phyloP scores from a whole-genome alignment of 1,284 basidiomycete species.

The Pyrrhoderma lamaoense region DNA sequence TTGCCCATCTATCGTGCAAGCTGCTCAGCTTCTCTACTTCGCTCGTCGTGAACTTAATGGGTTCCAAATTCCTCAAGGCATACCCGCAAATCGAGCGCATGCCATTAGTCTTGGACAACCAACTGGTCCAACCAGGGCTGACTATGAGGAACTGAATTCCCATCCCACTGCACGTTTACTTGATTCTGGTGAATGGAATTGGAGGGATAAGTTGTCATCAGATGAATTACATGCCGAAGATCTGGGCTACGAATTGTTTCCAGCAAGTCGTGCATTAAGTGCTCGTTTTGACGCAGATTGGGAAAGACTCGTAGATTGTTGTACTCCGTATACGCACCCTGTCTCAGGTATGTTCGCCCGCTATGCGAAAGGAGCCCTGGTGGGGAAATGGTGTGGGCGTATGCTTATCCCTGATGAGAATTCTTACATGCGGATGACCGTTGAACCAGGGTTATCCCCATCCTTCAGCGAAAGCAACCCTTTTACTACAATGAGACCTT shows the following conservation, averaged over 20 bases:
- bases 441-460: slow-evolving; percentile 25
- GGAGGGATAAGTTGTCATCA: slow-evolving; percentile 28
- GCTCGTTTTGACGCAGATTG: slow-evolving; percentile 52
- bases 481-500: slow-evolving; percentile 34
- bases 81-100: slow-evolving; percentile 41
- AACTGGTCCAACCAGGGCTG: slow-evolving; percentile 45
- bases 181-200: slow-evolving; percentile 33
- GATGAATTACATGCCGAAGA: slow-evolving; percentile 21
- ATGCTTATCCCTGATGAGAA: slow-evolving; percentile 39
- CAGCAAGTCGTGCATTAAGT: slow-evolving; percentile 23
- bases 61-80: slow-evolving; percentile 37
- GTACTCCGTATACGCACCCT: slow-evolving; percentile 32
- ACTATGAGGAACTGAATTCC: slow-evolving; percentile 52
- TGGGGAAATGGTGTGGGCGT: slow-evolving; percentile 53
- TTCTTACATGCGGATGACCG: slow-evolving; percentile 30
- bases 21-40: slow-evolving; percentile 59
- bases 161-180: slow-evolving; percentile 30
- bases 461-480: slow-evolving; percentile 33
- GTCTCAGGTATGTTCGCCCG: slow-evolving; percentile 33
- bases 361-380: slow-evolving; percentile 43
- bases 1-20: slow-evolving; percentile 44
- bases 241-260: slow-evolving; percentile 24
- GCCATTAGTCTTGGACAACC: slow-evolving; percentile 28
- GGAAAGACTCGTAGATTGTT: slow-evolving; percentile 46
- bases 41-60: slow-evolving; percentile 45